Base-by-base conservation (phyloP, 495 filamentous ascomycete species). In the Aspergillus avenaceus region DNA sequence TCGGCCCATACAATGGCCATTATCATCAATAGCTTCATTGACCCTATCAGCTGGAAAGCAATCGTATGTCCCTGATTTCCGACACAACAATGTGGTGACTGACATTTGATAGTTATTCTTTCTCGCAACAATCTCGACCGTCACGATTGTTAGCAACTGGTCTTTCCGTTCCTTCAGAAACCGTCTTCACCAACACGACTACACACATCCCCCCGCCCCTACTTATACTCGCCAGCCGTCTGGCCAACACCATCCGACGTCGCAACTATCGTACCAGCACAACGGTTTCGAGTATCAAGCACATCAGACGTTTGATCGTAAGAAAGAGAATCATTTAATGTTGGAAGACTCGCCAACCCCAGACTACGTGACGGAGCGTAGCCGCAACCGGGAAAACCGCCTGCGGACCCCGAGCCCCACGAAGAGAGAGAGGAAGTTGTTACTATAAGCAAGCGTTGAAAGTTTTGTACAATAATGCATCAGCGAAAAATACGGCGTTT, bases 1-100 rank as follows among this genome's bases (percentile, higher is more conserved):
- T 81, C 77, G 38, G 87, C 88, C n/a, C 74, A 81, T 31, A 90
- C 86, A 0, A 89, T 90, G 76, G 91, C 84, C 44, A 84, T 85
- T 60, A 95, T 91, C 23, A 82, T 88, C 58, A 87, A 87, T 56
- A 73, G 69, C 49, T 87, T 88, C 55, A 77, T 87, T 26, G 82
- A 89, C 63, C 77, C 83, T 11, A 85, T 88, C 32, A 84, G 79
- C 45, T 84, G 80, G 63, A 90, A 91, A 64, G 81, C 84, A 21
- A 83, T 88, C 67, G 81, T 85, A 77, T 36, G 75, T 72, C 18
- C 13, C 18, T 0, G 8, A 19, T 8, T 41, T n/a, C 18, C n/a
- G 22, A 27, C 29, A 23, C 16, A 21, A 19, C 5, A 8, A 21
- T 16, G 9, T 14, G 5, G 24, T 21, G 29, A n/a, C 19, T 32